Base-by-base conservation (phyloP, 179 eudicot species). In the Spergularia azorica region DNA sequence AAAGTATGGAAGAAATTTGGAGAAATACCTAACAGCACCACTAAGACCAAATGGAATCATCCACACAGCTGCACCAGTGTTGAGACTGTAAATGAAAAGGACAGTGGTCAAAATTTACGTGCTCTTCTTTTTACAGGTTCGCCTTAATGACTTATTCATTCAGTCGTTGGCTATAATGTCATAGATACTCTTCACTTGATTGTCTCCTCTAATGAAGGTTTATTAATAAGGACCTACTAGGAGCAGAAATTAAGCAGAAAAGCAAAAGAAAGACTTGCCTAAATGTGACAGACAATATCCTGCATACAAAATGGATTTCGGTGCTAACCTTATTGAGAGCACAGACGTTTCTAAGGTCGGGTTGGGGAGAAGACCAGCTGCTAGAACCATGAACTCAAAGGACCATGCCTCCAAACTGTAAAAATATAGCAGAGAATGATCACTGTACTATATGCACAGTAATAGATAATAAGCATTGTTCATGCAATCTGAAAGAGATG, bases 41-140 rank as follows among this genome's bases (percentile, higher is more conserved):
- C 97, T 84, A 20, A 93, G 97, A 71, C 98, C 98, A 20, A 84
- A 87, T n/a, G 98, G 92, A 60, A 93, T 90, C 95, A 88, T 90
- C 97, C 97, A 92, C 67, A 90, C 87, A 21, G 89, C 82, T 69
- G 83, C 64, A 57, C 88, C 88, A 41, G 95, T 92, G 80, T 90
- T 93, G 57, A 92, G 90, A 85, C 98, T 93, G 92, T 57, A 71
- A 75, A 38, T 5, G 63, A 41, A 59, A 16, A 62, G 7, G 16
- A 48, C 13, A n/a, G 26, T 50, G 43, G 70, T 67, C 70, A 43
- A 9, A 9, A 41, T 16, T 15, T 56, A 58, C n/a, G 15, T 7
- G 4, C 15, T 14, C 17, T 6, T n/a, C n/a, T 13, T 3, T 58
- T 58, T 15, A 58, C 8, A 15, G 62, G 4, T 15, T 14, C 20